A percentile compares a stretch with the other conserved stretches of the same genome.
Conservation (phyloP, 768 basidiomycete genomes). For the Lentinula aciculospora region DNA sequence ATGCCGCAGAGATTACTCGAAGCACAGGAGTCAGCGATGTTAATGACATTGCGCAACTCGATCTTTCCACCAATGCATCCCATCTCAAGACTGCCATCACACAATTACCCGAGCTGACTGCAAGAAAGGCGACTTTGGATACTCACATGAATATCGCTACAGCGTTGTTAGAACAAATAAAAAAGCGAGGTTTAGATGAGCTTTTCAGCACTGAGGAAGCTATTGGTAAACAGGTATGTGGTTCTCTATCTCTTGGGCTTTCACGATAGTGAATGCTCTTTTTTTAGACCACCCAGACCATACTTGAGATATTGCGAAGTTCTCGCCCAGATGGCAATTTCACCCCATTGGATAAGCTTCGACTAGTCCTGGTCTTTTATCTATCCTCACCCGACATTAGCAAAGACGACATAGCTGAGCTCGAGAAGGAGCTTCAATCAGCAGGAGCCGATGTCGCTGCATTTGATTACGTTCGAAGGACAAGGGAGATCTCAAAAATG, state of each 20-base stretch:
- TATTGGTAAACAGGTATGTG: slow-evolving; percentile 71
- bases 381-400: slow-evolving; percentile 80
- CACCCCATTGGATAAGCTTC: slow-evolving; percentile 80
- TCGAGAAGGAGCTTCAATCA: slow-evolving; percentile 82
- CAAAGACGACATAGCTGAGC: slow-evolving; percentile 84
- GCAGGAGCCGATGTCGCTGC: slow-evolving; percentile 77
- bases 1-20: slow-evolving; percentile 94
- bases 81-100: slow-evolving; percentile 97
- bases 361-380: slow-evolving; percentile 93
- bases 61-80: slow-evolving; percentile 88
- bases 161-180: slow-evolving; percentile 90
- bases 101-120: slow-evolving; percentile 92
- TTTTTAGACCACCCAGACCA: slow-evolving; percentile 60
- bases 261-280: not conserved
- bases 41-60: slow-evolving; percentile 94
- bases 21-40: slow-evolving; percentile 95
- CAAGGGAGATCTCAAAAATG: slow-evolving; percentile 92
- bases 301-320: slow-evolving; percentile 85
- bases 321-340: slow-evolving; percentile 61
- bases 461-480: slow-evolving; percentile 89
- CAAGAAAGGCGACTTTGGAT: slow-evolving; percentile 93
- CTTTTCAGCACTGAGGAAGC: slow-evolving; percentile 96
- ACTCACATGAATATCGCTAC: slow-evolving; percentile 99
- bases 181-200: slow-evolving; percentile 90
- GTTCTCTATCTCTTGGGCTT: not conserved